phyloP scores from a whole-genome alignment of 1,139 yeast species.

The Candida sanyaensis region DNA sequence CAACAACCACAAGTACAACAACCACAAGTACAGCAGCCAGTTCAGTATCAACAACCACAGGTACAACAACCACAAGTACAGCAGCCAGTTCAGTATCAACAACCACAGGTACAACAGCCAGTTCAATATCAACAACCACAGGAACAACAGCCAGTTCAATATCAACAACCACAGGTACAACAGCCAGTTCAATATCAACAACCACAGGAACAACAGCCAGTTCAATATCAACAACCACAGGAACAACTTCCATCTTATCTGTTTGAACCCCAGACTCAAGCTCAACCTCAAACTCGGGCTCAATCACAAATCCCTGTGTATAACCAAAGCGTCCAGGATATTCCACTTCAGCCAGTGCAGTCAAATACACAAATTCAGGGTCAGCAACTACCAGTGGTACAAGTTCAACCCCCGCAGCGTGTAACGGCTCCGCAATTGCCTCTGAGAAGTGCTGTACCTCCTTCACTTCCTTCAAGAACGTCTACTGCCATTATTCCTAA shows the following conservation, averaged over 20 bases:
- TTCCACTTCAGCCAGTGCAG: conserved; percentile 5
- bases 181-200: conserved; percentile 4
- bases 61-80: neutral
- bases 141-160: conserved; percentile 7
- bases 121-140: no score
- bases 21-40: conserved; percentile 5
- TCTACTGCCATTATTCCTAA: conserved; percentile 4
- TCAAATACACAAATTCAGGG: conserved; percentile 4
- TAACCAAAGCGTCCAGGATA: conserved; percentile 9
- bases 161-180: no score
- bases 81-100: conserved; percentile 4
- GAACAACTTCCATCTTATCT: conserved; percentile 1
- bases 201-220: conserved; percentile 6
- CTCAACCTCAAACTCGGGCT: conserved; percentile 1
- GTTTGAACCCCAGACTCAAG: conserved; percentile 1
- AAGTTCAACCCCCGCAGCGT: conserved; percentile 8
- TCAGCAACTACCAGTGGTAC: conserved; percentile 8
- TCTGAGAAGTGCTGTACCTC: conserved; percentile 3
- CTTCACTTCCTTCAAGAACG: conserved; percentile 5
- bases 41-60: conserved; percentile 8
- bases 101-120: conserved; percentile 6
- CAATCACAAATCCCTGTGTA: conserved; percentile 7
- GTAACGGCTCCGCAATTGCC: conserved; percentile 7
- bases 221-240: conserved; percentile 7
- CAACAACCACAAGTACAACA: neutral